Evolutionary conservation across 306 rosid species (phyloP).

Genomic region (Prunus armeniaca): DNA sequence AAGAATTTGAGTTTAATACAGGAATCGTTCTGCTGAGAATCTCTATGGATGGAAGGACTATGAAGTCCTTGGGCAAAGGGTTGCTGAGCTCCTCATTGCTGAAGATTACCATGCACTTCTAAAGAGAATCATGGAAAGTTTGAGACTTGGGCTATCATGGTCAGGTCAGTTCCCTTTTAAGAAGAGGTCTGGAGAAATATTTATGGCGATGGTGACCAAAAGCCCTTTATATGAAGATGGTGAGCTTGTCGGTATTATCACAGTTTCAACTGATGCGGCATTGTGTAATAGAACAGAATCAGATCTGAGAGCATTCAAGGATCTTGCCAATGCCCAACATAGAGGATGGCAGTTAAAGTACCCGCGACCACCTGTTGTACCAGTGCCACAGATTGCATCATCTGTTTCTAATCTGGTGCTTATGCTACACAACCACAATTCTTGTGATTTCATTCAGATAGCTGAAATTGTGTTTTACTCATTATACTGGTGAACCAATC

Average conservation of each 20-base stretch:
- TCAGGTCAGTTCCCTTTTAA: constrained; percentile 71
- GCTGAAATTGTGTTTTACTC: constrained; percentile 2
- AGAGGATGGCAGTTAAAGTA: constrained; percentile 39
- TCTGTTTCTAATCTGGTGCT: constrained; percentile 73
- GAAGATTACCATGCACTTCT: constrained; percentile 42
- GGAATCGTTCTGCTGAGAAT: constrained; percentile 64
- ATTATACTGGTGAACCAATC: constrained; percentile 21
- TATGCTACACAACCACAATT: constrained; percentile 13
- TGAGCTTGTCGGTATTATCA: constrained; percentile 48
- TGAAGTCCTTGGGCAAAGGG: constrained; percentile 51
- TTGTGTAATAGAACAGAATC: constrained; percentile 25
- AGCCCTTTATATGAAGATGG: constrained; percentile 58
- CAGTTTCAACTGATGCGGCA: constrained; percentile 60
- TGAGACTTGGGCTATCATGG: constrained; percentile 54
- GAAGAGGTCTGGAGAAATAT: constrained; percentile 61
- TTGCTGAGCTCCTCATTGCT: constrained; percentile 35
- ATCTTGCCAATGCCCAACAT: constrained; percentile 24
- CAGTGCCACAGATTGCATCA: constrained; percentile 56
- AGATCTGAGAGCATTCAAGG: constrained; percentile 25
- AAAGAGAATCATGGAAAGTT: constrained; percentile 43
- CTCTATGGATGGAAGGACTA: constrained; percentile 72
- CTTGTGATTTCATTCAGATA: background rate
- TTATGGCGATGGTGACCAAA: constrained; percentile 59
- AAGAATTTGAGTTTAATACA: constrained; percentile 24
- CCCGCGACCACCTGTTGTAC: constrained; percentile 42